Conservation (phyloP, 75 land plant genomes). For the Sequoia sempervirens region DNA sequence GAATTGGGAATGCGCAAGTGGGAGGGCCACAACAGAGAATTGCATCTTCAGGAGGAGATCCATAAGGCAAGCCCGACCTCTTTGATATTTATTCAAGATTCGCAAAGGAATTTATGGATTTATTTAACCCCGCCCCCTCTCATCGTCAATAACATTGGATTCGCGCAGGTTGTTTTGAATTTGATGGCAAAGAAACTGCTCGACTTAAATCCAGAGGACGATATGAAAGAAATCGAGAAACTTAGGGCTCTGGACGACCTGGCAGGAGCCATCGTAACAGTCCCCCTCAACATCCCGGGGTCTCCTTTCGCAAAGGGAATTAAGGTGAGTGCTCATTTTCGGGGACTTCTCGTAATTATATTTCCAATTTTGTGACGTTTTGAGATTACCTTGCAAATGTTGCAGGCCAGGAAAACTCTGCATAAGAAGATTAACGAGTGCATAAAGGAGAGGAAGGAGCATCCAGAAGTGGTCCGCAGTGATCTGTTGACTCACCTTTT, state of each 20-base stretch:
- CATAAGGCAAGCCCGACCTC: background rate
- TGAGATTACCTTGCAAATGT: background rate
- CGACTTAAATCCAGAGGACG: background rate
- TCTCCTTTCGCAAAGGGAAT: background rate
- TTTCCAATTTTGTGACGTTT: background rate
- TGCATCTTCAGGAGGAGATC: background rate
- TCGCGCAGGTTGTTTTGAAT: background rate
- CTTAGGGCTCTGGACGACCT: background rate
- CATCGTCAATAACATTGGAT: background rate
- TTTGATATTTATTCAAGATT: no score
- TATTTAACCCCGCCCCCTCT: no score
- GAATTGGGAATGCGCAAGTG: background rate
- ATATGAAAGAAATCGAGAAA: background rate
- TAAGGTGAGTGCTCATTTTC: background rate
- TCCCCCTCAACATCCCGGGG: background rate
- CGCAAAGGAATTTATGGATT: no score
- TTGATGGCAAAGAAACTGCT: background rate
- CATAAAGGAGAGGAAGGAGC: constrained; percentile 34
- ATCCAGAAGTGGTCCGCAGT: constrained; percentile 6
- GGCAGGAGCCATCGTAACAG: background rate
- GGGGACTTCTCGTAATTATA: background rate
- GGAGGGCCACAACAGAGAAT: background rate
- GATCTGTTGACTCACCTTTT: constrained; percentile 53
- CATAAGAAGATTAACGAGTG: constrained; percentile 44
- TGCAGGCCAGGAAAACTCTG: constrained; percentile 53